Conservation (phyloP, 176 grass and related monocot genomes). For the Oryza longistaminata region DNA sequence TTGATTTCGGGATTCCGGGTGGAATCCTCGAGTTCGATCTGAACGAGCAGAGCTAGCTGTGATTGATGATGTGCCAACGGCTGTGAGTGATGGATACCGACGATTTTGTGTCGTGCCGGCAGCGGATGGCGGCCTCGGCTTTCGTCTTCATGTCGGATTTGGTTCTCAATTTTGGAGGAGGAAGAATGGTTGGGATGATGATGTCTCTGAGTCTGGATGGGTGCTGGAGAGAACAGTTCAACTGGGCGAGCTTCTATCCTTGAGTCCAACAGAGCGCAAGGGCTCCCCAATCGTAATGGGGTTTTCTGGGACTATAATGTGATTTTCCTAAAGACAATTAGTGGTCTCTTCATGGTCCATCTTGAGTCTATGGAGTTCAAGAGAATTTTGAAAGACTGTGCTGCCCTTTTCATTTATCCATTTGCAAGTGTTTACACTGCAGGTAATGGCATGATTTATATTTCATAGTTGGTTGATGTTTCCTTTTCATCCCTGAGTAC, state of each 20-base stretch:
- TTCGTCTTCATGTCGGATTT: too few species aligned
- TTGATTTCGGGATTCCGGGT: not conserved
- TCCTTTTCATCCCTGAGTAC: too few species aligned
- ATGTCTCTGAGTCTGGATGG: not conserved
- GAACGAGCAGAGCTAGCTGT: not conserved
- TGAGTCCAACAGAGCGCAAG: not conserved
- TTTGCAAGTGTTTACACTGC: slow-evolving; percentile 19
- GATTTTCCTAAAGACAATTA: not conserved
- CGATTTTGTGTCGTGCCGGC: not conserved
- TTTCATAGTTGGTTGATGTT: not conserved
- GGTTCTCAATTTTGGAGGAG: too few species aligned
- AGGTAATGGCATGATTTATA: not conserved
- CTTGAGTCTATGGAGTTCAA: not conserved
- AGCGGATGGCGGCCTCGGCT: not conserved
- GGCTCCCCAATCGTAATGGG: not conserved
- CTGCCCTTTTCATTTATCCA: not conserved
- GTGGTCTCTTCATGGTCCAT: slow-evolving; percentile 11
- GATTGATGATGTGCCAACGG: not conserved
- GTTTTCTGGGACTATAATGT: slow-evolving; percentile 16
- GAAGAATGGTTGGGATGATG: not conserved
- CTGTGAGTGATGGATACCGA: not conserved
- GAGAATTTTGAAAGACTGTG: not conserved
- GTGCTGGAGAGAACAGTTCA: not conserved
- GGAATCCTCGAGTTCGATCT: not conserved
- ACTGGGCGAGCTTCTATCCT: not conserved